Evolutionary conservation across 371 early-diverging fungal genomes (phyloP).

Genomic region (Polyrhizophydium stewartii): DNA sequence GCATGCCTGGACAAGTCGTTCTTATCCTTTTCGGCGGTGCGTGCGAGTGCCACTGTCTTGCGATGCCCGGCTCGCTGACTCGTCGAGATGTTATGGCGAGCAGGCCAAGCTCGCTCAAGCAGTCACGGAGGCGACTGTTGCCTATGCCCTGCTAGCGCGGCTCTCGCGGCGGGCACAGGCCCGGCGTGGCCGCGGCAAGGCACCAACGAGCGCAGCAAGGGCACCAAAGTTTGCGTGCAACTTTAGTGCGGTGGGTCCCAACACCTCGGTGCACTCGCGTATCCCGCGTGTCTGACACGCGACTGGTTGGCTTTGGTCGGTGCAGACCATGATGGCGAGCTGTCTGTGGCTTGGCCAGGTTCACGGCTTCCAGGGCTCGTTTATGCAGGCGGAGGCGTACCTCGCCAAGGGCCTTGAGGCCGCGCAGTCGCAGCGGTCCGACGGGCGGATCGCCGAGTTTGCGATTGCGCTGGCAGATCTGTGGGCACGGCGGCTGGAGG

Average conservation of each 20-base stretch:
- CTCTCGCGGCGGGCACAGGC: background rate
- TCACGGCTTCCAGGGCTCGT: slow-evolving; percentile 60
- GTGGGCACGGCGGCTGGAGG: background rate
- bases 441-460: slow-evolving; percentile 38
- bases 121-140: background rate
- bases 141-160: background rate
- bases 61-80: no score
- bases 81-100: background rate
- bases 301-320: background rate
- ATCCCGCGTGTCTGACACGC: no score
- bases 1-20: background rate
- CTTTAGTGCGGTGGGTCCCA: no score
- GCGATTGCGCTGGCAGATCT: slow-evolving; percentile 47
- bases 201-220: no score
- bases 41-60: background rate
- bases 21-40: background rate
- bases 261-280: no score
- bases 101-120: background rate
- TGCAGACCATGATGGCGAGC: slow-evolving; percentile 34
- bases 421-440: slow-evolving; percentile 48
- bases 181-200: background rate
- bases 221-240: no score
- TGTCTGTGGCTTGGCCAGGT: slow-evolving; percentile 50
- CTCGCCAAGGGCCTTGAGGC: slow-evolving; percentile 53
- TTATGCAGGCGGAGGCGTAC: slow-evolving; percentile 65